A percentile compares a stretch with the other conserved stretches of the same genome.
phyloP scores from a whole-genome alignment of 441 rosid species.

The Adansonia grandidieri region DNA sequence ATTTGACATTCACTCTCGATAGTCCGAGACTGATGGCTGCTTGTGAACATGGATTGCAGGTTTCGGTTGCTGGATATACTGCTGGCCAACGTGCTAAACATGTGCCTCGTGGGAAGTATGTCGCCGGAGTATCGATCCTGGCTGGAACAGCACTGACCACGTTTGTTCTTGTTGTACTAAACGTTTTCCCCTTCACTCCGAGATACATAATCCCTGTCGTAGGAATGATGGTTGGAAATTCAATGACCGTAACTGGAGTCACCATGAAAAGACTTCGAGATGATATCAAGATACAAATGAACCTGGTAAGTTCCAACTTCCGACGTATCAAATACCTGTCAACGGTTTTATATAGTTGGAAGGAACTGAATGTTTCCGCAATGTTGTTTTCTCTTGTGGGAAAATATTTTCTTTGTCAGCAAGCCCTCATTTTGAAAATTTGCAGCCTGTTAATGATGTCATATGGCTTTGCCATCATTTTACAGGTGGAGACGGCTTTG shows the following conservation, averaged over 20 bases:
- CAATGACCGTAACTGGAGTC: slow-evolving; percentile 88
- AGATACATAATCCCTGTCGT: slow-evolving; percentile 82
- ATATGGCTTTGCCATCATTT: not conserved
- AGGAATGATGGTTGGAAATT: slow-evolving; percentile 94
- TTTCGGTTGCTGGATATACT: slow-evolving; percentile 75
- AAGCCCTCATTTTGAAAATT: not conserved
- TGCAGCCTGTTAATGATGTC: not conserved
- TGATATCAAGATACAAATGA: slow-evolving; percentile 75
- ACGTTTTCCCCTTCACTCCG: slow-evolving; percentile 91
- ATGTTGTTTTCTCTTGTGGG: no score
- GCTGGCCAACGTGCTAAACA: slow-evolving; percentile 88
- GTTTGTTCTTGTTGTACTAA: slow-evolving; percentile 63
- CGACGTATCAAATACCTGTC: not conserved
- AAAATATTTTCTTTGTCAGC: not conserved
- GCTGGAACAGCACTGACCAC: slow-evolving; percentile 72
- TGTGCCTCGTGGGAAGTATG: slow-evolving; percentile 70
- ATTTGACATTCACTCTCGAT: not conserved
- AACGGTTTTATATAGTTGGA: not conserved
- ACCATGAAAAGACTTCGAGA: slow-evolving; percentile 87
- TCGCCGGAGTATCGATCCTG: slow-evolving; percentile 80
- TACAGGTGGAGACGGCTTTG: slow-evolving; percentile 85
- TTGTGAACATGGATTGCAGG: slow-evolving; percentile 42
- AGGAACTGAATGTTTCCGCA: no score
- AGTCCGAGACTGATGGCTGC: not conserved
- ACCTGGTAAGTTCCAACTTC: slow-evolving; percentile 47